Conservation (phyloP, 129 eudicot genomes). For the Chrysanthemum makinoi region DNA sequence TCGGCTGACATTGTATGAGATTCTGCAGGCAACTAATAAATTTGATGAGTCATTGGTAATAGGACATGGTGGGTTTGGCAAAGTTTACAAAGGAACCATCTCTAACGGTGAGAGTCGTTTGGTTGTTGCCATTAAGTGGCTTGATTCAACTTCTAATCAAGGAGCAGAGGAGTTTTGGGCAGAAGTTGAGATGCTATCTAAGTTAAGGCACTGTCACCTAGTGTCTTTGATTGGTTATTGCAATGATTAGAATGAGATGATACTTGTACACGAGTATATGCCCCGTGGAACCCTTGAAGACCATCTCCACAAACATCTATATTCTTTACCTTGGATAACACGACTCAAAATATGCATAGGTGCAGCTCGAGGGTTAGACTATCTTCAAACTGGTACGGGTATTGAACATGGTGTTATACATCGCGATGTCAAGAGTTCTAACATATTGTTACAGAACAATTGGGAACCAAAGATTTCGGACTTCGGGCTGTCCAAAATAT, state of each 20-base stretch:
- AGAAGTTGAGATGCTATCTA: too few relatives aligned
- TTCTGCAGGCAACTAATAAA: too few relatives aligned
- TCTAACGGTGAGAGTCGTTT: too few relatives aligned
- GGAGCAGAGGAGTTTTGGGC: too few relatives aligned
- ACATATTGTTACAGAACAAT: neutral
- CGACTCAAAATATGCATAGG: constrained; percentile 20
- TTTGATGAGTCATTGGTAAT: too few relatives aligned
- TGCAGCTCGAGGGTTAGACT: constrained; percentile 14
- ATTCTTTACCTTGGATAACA: neutral
- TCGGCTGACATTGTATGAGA: too few relatives aligned
- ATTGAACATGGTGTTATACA: constrained; percentile 4
- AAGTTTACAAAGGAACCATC: too few relatives aligned
- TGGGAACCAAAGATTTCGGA: constrained; percentile 1
- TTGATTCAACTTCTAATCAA: too few relatives aligned
- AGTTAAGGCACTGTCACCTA: too few relatives aligned
- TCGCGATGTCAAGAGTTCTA: constrained; percentile 14
- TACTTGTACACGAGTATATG: constrained; percentile 13
- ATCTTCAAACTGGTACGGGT: constrained; percentile 17
- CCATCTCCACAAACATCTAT: constrained; percentile 3
- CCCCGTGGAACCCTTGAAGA: constrained; percentile 10
- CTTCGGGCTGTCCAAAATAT: constrained; percentile 19
- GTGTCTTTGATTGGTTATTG: constrained; percentile 3
- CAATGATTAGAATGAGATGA: constrained; percentile 3
- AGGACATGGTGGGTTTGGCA: too few relatives aligned
- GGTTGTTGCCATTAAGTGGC: too few relatives aligned